phyloP scores from a whole-genome alignment of 306 rosid species.

The Citrullus colocynthis region DNA sequence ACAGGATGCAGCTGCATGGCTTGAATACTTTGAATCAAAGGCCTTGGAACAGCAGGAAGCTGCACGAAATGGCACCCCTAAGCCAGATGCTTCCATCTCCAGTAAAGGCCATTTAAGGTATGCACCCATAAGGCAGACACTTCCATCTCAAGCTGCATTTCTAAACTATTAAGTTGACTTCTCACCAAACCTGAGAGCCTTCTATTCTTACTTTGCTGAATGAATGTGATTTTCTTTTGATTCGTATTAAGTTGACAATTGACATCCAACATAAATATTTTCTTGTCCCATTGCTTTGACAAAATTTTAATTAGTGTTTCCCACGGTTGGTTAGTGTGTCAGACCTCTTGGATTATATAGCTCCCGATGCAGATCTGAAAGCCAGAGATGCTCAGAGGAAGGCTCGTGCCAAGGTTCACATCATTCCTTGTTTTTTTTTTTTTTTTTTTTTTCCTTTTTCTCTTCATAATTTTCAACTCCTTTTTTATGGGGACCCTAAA shows the following conservation, averaged over 20 bases:
- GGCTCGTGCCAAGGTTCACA: constrained; percentile 84
- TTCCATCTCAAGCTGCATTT: too few species aligned
- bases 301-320: neutral
- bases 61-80: constrained; percentile 94
- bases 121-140: neutral
- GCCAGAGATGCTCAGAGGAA: constrained; percentile 86
- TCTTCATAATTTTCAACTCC: neutral
- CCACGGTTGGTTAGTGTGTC: constrained; percentile 55
- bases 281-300: neutral
- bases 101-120: constrained; percentile 98
- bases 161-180: too few species aligned
- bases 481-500: neutral
- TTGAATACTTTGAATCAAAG: constrained; percentile 96
- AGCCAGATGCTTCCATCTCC: constrained; percentile 98
- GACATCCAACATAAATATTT: neutral
- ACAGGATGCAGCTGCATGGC: constrained; percentile 99
- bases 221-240: neutral
- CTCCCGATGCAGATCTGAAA: constrained; percentile 85
- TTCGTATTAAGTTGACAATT: neutral
- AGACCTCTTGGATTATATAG: constrained; percentile 91
- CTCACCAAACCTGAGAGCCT: too few species aligned
- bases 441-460: too few species aligned
- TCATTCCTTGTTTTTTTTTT: constrained; percentile 8
- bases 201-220: too few species aligned
- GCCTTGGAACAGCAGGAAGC: constrained; percentile 99